Evolutionary conservation across 768 basidiomycete genomes (phyloP).

Genomic region (Plicaturopsis crispa): DNA sequence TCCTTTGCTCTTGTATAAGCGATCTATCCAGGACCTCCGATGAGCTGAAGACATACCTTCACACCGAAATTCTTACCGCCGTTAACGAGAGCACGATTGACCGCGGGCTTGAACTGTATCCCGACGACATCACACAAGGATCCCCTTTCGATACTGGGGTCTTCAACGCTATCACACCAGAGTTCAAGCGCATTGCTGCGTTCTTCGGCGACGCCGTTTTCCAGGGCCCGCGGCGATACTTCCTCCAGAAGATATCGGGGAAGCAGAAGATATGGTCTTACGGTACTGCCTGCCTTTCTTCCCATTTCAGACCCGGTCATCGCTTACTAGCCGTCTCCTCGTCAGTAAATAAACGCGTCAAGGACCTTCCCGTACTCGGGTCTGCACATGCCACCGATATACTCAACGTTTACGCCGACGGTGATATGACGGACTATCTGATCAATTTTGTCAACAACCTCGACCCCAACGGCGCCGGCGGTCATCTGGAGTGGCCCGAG

Average conservation of each 20-base stretch:
- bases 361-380: slow-evolving; percentile 33
- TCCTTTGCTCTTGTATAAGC: no score
- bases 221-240: slow-evolving; percentile 40
- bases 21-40: slow-evolving; percentile 12
- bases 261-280: slow-evolving; percentile 36
- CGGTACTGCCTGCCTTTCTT: slow-evolving; percentile 22
- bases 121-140: slow-evolving; percentile 31
- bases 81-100: slow-evolving; percentile 15
- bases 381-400: slow-evolving; percentile 39
- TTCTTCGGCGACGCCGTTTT: slow-evolving; percentile 44
- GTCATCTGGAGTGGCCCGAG: slow-evolving; percentile 35
- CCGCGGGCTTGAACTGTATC: slow-evolving; percentile 26
- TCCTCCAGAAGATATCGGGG: slow-evolving; percentile 28
- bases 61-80: slow-evolving; percentile 19
- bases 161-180: slow-evolving; percentile 34
- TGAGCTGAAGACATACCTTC: slow-evolving; percentile 23
- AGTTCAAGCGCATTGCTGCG: slow-evolving; percentile 45
- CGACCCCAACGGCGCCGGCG: slow-evolving; percentile 33
- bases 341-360: slow-evolving; percentile 38
- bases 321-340: no score
- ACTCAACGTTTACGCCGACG: slow-evolving; percentile 29
- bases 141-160: slow-evolving; percentile 45
- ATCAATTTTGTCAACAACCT: slow-evolving; percentile 34
- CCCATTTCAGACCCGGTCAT: no score
- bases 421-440: slow-evolving; percentile 38